A percentile compares a stretch with the other conserved stretches of the same genome.
These are phyloP conservation scores for Neodidymelliopsis sp. DNA, from an alignment of 2,329 filamentous ascomycete species.

Conservation along the genomic window DNA sequence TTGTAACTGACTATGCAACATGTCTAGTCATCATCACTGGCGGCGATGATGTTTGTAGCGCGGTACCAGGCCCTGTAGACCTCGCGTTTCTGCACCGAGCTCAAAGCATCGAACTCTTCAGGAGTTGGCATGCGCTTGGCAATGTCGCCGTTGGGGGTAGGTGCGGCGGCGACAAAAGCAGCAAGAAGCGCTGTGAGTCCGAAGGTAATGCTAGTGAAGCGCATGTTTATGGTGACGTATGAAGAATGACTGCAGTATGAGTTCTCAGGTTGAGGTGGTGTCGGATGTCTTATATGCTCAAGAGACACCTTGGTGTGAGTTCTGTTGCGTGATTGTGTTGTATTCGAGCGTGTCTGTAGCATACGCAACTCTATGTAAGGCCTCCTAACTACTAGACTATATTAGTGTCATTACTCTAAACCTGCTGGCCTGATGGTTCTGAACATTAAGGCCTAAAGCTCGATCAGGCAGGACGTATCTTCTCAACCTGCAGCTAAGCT, in stretches of 20 bases:
- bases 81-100: slow-evolving; percentile 6
- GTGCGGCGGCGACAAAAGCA: not conserved
- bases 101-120: slow-evolving; percentile 6
- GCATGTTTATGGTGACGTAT: not conserved
- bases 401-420: not conserved
- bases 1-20: not conserved
- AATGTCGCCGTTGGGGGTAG: not conserved
- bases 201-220: slow-evolving; percentile 4
- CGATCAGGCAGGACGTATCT: not conserved
- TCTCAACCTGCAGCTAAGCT: slow-evolving; percentile 1
- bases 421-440: not conserved
- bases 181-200: slow-evolving; percentile 1
- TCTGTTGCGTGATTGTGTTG: not conserved
- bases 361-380: not conserved
- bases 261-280: not conserved
- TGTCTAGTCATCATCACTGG: slow-evolving; percentile 4
- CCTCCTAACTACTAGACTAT: not conserved
- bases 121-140: slow-evolving; percentile 11
- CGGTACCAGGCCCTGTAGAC: slow-evolving; percentile 7
- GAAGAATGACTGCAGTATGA: not conserved
- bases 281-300: not conserved
- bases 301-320: no score
- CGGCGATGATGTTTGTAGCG: slow-evolving; percentile 6
- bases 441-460: not conserved
- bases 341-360: not conserved